A percentile compares a stretch with the other conserved stretches of the same genome.
Conservation (phyloP, 2,329 filamentous ascomycete species). For the Aschersonia sp. region DNA sequence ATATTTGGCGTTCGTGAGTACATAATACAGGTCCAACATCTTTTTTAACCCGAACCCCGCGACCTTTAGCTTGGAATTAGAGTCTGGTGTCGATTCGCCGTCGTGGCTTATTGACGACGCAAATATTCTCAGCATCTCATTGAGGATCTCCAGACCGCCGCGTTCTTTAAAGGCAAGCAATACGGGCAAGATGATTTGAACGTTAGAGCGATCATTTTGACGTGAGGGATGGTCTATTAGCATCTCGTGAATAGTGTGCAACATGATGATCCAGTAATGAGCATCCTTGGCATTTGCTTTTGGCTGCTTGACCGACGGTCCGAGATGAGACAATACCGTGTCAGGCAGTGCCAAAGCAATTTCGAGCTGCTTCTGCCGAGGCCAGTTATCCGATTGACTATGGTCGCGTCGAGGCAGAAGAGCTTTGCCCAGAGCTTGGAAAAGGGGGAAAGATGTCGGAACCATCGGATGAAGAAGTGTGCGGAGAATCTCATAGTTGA, state of each 20-base stretch:
- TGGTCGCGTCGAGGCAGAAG: conserved; percentile 57
- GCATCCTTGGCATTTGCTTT: conserved; percentile 48
- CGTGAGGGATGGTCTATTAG: conserved; percentile 51
- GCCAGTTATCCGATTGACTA: conserved; percentile 41
- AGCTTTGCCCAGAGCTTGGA: conserved; percentile 73
- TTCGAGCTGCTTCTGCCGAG: conserved; percentile 36
- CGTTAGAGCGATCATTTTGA: conserved; percentile 31
- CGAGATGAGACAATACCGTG: conserved; percentile 53
- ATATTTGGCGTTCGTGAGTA: conserved; percentile 63
- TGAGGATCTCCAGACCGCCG: conserved; percentile 61
- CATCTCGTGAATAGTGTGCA: conserved; percentile 65
- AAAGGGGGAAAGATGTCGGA: conserved; percentile 67
- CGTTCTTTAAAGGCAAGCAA: conserved; percentile 76
- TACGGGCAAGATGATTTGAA: conserved; percentile 56
- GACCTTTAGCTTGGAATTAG: conserved; percentile 30
- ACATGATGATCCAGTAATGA: conserved; percentile 68
- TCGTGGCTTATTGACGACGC: conserved; percentile 15
- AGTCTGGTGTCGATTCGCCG: conserved; percentile 27
- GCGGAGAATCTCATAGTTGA: conserved; percentile 67
- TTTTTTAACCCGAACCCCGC: conserved; percentile 55
- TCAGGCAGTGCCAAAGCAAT: conserved; percentile 55
- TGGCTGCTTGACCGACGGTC: conserved; percentile 25
- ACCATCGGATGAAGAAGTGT: conserved; percentile 68
- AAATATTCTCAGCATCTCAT: conserved; percentile 57
- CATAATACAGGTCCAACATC: conserved; percentile 67